A percentile compares a stretch with the other conserved stretches of the same genome.
Conservation (phyloP, 495 filamentous ascomycete genomes). For the Podospora bellae-mahoneyi region DNA sequence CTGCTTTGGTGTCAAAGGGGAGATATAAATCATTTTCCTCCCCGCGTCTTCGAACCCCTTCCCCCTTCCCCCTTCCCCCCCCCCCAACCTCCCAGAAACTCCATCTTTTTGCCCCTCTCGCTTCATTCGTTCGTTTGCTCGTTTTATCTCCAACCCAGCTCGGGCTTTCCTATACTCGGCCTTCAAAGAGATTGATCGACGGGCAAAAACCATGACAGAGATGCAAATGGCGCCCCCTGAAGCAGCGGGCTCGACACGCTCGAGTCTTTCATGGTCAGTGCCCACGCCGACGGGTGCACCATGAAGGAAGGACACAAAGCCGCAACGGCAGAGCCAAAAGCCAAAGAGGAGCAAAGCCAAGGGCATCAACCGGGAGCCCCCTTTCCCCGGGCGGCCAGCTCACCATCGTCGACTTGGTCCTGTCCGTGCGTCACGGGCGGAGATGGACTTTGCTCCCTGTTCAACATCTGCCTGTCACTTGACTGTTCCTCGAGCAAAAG, state of each 20-base stretch:
- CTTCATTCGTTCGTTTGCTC: no score
- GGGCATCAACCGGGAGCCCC: conserved; percentile 37
- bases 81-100: no score
- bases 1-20: no score
- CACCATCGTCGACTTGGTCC: conserved; percentile 71
- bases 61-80: no score
- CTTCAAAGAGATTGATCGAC: no score
- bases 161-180: no score
- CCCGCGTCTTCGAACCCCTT: no score
- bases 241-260: conserved; percentile 55
- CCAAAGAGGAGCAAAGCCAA: not conserved
- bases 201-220: no score
- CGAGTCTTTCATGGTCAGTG: conserved; percentile 54
- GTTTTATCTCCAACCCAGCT: conserved; percentile 12
- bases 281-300: conserved; percentile 25
- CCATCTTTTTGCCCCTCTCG: no score
- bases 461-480: conserved; percentile 64
- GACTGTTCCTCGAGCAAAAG: conserved; percentile 56
- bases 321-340: no score
- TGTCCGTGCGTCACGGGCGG: conserved; percentile 67
- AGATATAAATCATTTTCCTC: no score
- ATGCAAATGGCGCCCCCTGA: no score
- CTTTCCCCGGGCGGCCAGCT: conserved; percentile 58
- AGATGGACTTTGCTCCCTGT: conserved; percentile 64
- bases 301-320: conserved; percentile 12